phyloP scores from a whole-genome alignment of 2,329 filamentous ascomycete genomes.

The Paecilomyces fulvus region DNA sequence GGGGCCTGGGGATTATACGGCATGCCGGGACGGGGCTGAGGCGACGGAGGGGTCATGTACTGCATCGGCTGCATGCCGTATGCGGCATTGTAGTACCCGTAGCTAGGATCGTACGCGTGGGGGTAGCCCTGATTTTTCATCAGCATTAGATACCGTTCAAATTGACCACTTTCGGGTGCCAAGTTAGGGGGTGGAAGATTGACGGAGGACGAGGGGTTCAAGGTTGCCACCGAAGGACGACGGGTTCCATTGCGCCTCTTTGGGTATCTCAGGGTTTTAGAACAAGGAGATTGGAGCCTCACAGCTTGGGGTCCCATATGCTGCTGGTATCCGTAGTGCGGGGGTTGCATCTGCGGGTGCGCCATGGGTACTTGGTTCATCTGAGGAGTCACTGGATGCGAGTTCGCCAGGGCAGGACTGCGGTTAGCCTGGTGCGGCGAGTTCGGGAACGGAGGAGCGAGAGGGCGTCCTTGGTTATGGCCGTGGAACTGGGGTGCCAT shows the following conservation, averaged over 20 bases:
- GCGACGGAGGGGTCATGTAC: conserved; percentile 38
- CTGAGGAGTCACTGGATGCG: conserved; percentile 61
- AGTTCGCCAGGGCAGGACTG: conserved; percentile 58
- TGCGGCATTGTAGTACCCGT: conserved; percentile 34
- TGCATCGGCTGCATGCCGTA: conserved; percentile 33
- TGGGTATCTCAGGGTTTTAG: conserved; percentile 24
- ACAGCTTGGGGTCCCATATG: conserved; percentile 54
- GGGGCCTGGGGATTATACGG: conserved; percentile 40
- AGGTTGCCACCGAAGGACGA: conserved; percentile 13
- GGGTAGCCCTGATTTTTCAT: conserved; percentile 58
- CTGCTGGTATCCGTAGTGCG: conserved; percentile 49
- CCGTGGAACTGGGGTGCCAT: conserved; percentile 46
- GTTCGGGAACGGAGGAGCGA: conserved; percentile 47
- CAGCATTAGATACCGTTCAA: conserved; percentile 63
- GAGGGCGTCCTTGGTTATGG: conserved; percentile 32
- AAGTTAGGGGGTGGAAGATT: conserved; percentile 45
- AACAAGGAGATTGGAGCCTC: conserved; percentile 38
- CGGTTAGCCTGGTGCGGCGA: conserved; percentile 57
- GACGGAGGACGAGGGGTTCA: conserved; percentile 15
- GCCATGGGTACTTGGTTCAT: conserved; percentile 63
- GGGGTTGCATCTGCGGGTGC: conserved; percentile 54
- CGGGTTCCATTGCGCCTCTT: conserved; percentile 20
- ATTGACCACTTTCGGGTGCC: conserved; percentile 60
- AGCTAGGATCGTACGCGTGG: conserved; percentile 43
- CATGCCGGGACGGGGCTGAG: conserved; percentile 41